Base-by-base conservation (phyloP, 768 basidiomycete genomes). In the Tricholoma matsutake region DNA sequence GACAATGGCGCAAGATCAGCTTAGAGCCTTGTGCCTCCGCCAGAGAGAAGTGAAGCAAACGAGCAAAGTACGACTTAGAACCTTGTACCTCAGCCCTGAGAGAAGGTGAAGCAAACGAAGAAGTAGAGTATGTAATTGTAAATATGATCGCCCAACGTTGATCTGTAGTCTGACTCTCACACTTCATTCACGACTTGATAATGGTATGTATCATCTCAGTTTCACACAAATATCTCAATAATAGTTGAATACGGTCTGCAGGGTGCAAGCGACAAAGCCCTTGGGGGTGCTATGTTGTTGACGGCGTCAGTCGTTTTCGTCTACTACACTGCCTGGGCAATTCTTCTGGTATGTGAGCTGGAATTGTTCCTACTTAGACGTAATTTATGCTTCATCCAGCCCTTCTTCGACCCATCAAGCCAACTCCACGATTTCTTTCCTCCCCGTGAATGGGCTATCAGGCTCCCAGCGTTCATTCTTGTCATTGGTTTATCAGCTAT, bases 261-360 rank as follows among this genome's bases (percentile, higher is more conserved):
- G 94, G 87, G 85, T 41, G 72, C 83, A 65, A 90, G 87, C 65
- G 95, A 97, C 76, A 94, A 91, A 78, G 77, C 81, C 45, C 75
- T 94, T 9, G 95, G 95, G 55, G 84, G 87, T 31, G 66, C 78
- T 45, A 92, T 96, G 90, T 84, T 97, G 70, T 78, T 91, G 63
- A 80, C 83, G 63, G 92, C 93, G 34, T 82, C 84, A 6, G 72
- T 86, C 47, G 84, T 91, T 37, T 96, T 96, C 77, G 77, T 83
- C 9, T 98, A 98, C 73, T 98, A 98, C 73, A 94, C 96, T 1
- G 80, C 83, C 28, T 98, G 96, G 96, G 88, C 94, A 13, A 81
- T 97, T 57, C 76, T 98, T 55, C 82, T 96, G 57, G 95, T 94
- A 65, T 68, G 89, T 74, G 18, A 18, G 13, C 28, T 18, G 13